Percentiles rank a stretch among this genome's conserved stretches.
Evolutionary conservation across 208 protist genomes (phyloP).

Genomic region (Acanthamoeba culbertsoni): DNA sequence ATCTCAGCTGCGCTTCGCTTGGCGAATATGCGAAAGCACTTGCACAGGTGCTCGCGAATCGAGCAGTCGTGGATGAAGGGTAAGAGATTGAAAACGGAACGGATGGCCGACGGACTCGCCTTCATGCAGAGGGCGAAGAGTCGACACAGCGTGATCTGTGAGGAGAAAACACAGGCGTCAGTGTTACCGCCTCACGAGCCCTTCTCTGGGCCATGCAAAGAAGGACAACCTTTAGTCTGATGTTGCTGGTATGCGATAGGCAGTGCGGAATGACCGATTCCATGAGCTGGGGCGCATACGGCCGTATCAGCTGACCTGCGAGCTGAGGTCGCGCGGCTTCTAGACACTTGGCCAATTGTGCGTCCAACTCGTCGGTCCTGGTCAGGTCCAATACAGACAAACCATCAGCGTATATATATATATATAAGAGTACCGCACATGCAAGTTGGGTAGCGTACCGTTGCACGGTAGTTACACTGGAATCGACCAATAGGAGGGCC

Average conservation of each 20-base stretch:
- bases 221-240: not conserved
- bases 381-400: not conserved
- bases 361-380: not conserved
- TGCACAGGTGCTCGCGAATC: not conserved
- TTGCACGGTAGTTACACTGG: not conserved
- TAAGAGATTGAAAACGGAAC: not conserved
- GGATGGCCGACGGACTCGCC: not conserved
- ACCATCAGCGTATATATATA: no score
- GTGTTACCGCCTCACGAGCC: not conserved
- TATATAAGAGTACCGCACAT: no score
- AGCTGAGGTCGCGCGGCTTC: not conserved
- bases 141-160: not conserved
- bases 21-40: constrained; percentile 4
- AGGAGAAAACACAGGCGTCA: not conserved
- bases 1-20: not conserved
- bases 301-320: not conserved
- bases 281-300: not conserved
- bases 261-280: not conserved
- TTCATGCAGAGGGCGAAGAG: not conserved
- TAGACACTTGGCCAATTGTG: not conserved
- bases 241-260: not conserved
- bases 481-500: not conserved
- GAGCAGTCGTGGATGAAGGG: constrained; percentile 11
- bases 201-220: no score
- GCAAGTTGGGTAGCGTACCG: not conserved